phyloP scores from a whole-genome alignment of 495 filamentous ascomycete species.

The Penicillium bialowiezense region DNA sequence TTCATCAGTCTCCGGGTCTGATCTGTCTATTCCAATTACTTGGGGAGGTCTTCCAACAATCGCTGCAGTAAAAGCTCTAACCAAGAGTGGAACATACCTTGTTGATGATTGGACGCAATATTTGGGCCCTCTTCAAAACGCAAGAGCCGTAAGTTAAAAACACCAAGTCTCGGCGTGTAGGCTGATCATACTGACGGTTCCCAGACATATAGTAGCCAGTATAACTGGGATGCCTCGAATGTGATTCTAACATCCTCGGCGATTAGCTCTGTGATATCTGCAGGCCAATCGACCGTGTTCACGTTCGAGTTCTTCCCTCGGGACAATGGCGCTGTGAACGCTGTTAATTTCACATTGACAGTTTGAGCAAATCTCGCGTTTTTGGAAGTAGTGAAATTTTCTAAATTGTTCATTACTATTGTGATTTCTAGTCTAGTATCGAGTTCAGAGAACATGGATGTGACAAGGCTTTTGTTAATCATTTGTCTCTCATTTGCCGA shows the following conservation, averaged over 20 bases:
- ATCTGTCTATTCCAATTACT: slow-evolving; percentile 49
- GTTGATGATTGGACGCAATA: slow-evolving; percentile 58
- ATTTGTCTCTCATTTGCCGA: no score
- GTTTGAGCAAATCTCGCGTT: slow-evolving; percentile 19
- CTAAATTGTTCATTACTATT: no score
- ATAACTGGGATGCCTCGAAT: slow-evolving; percentile 44
- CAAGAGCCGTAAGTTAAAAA: slow-evolving; percentile 34
- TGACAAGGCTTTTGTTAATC: no score
- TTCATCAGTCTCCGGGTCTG: slow-evolving; percentile 35
- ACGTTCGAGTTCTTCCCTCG: slow-evolving; percentile 54
- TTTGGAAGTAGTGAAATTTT: no score
- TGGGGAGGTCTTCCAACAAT: slow-evolving; percentile 47
- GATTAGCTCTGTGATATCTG: slow-evolving; percentile 44
- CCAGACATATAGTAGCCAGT: slow-evolving; percentile 49
- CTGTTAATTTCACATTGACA: slow-evolving; percentile 45
- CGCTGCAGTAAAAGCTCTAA: slow-evolving; percentile 54
- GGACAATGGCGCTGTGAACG: slow-evolving; percentile 34
- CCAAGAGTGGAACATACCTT: slow-evolving; percentile 46
- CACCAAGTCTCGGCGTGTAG: neutral
- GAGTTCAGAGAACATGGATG: no score
- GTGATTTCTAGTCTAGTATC: no score
- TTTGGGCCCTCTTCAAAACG: slow-evolving; percentile 53
- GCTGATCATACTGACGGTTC: neutral
- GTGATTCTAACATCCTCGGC: slow-evolving; percentile 43
- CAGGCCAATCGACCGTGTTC: slow-evolving; percentile 43